Evolutionary conservation across 768 basidiomycete genomes (phyloP), one percentile per base, ranked within the genome.

Genomic region (Cantharellus anzutake): DNA sequence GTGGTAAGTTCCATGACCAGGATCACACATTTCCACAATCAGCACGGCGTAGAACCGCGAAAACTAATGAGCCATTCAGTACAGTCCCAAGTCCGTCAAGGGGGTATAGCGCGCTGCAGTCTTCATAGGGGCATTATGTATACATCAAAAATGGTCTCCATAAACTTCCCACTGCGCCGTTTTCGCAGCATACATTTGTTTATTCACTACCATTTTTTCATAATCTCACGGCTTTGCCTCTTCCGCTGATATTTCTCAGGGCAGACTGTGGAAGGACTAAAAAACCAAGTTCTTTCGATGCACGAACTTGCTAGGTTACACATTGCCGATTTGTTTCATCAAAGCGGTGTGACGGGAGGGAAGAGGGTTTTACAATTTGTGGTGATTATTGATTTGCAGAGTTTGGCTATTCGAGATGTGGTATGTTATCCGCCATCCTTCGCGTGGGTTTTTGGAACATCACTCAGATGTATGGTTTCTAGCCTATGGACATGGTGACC

Each of bases 351-450:
- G 20, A 34, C 42, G 5, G 20, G 20, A 16, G 38, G n/a, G 40
- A 11, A 48, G 16, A 40, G 51, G 42, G 41, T 62, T 39, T 39
- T 61, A 20, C 61, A 62, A 57, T 62, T 62, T 35, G 52, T 61
- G 20, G 37, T 62, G 51, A 62, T 62, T 62, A 53, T 61, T 16
- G 61, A 62, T 56, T 51, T 62, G n/a, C 37, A 61, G 42, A 29
- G 20, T 29, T 29, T 29, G 60, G 60, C 11, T 51, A 51, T 35
- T 52, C 56, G 39, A 60, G 55, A 41, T 34, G 35, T 62, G 39
- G 42, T 42, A 7, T 56, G 44, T 14, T 62, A 62, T 3, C 52
- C 56, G 20, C 20, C 20, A 29, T 29, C 20, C 20, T 29, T 29
- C 20, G 20, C 20, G 20, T 3, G 20, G 20, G 4, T 16, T 14